Conservation (phyloP, 1,284 basidiomycete genomes). For the Ceratorhiza oryzae-sativae region DNA sequence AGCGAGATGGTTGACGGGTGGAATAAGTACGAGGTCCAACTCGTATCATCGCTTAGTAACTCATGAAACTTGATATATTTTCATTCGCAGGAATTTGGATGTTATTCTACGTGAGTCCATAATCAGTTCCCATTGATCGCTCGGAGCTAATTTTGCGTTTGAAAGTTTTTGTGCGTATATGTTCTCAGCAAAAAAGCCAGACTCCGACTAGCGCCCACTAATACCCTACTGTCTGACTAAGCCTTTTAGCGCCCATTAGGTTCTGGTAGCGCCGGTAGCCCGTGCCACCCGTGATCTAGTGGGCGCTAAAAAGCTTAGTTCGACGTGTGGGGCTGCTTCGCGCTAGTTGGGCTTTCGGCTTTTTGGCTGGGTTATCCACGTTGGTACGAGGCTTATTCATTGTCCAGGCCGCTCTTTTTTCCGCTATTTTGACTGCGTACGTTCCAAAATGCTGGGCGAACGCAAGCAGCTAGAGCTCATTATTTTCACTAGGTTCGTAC, state of each 20-base stretch:
- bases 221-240: too few relatives aligned
- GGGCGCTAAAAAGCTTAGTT: too few relatives aligned
- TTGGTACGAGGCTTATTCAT: not conserved
- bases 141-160: too few relatives aligned
- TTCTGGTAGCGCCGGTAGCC: too few relatives aligned
- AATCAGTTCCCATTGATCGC: not conserved
- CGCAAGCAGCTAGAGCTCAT: too few relatives aligned
- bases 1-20: constrained; percentile 15
- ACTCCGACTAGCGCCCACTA: too few relatives aligned
- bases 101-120: not conserved
- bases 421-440: constrained; percentile 11
- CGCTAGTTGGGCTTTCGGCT: too few relatives aligned
- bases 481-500: not conserved
- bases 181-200: too few relatives aligned
- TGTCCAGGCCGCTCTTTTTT: constrained; percentile 6
- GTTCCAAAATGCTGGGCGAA: not conserved
- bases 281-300: too few relatives aligned
- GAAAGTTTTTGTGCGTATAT: constrained; percentile 6
- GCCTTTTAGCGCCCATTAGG: too few relatives aligned
- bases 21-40: constrained; percentile 5
- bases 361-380: not conserved
- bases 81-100: not conserved
- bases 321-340: too few relatives aligned
- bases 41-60: not conserved
- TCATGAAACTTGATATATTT: not conserved